Base-by-base conservation (phyloP, 2,329 filamentous ascomycete species). In the Aspergillus sp. region DNA sequence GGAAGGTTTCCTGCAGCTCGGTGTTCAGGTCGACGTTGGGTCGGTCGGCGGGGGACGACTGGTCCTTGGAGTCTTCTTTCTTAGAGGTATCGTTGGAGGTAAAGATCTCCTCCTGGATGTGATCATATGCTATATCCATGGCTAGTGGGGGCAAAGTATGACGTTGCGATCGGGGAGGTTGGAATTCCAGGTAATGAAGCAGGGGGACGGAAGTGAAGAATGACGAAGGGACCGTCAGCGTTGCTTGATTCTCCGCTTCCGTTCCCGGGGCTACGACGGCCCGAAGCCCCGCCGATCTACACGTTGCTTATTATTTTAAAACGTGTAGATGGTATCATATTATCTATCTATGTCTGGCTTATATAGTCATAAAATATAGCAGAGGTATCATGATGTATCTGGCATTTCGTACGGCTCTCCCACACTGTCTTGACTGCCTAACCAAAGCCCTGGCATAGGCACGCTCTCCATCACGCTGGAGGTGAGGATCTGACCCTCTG, bases 111-210 rank as follows among this genome's bases (percentile, higher is more conserved):
- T 96, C 92, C 74, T 92, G 88, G 70, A 98, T 96, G 77, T 96
- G 92, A 73, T 99, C 95, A 84, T 98, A 99, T 49, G 93, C 93
- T 72, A 96, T 84, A 85, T 99, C 95, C 95, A 99, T 98, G 20
- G 10, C 32, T 49, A 2, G 49, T 22, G 36, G 29, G 54, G 55
- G 24, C 36, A 18, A 49, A 42, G 42, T 29, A 51, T 54, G 54
- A 58, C 57, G 32, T 65, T 46, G 26, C 49, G 58, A 57, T 57
- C 54, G 54, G 56, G 61, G 5, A 39, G 36, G 2, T 16, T 16
- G 36, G 14, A n/a, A 42, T 42, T 42, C 36, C 6, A 42, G 14
- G 14, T 14, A 42, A 16, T 7, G 36, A 16, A n/a, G 36, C 36
- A 42, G 36, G 36, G 26, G 36, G 36, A 42, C 36, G 36, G 36